Evolutionary conservation across 139 green algal genomes (phyloP).

Genomic region (Gonium pectorale): DNA sequence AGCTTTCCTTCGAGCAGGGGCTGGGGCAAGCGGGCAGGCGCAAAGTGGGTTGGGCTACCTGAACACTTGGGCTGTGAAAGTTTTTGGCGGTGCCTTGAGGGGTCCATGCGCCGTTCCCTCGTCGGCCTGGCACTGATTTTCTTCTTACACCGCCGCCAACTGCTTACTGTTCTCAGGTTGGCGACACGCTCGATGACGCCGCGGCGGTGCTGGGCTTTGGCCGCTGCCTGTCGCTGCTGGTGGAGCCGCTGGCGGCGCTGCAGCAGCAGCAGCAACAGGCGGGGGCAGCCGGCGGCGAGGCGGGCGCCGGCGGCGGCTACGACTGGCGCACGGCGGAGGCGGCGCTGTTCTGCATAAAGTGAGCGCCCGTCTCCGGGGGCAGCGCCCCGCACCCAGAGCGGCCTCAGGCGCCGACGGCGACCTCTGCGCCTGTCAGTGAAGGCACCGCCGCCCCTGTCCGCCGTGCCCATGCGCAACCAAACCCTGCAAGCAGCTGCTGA

Average conservation of each 20-base stretch:
- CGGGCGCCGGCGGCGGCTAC: slow-evolving; percentile 42
- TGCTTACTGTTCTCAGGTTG: slow-evolving; percentile 46
- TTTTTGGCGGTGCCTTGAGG: too few relatives aligned
- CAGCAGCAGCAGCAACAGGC: neutral
- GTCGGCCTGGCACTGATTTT: neutral
- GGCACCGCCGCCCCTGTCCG: too few relatives aligned
- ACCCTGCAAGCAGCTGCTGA: too few relatives aligned
- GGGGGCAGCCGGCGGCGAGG: neutral
- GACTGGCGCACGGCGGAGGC: slow-evolving; percentile 84
- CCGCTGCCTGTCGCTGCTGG: slow-evolving; percentile 68
- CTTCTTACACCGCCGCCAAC: neutral
- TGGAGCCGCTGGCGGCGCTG: slow-evolving; percentile 69
- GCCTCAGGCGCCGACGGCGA: too few relatives aligned
- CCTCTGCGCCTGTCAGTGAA: too few relatives aligned
- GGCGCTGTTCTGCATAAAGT: slow-evolving; percentile 79
- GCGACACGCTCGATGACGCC: slow-evolving; percentile 80
- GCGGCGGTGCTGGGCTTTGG: slow-evolving; percentile 68
- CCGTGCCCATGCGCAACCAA: too few relatives aligned
- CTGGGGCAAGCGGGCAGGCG: too few relatives aligned
- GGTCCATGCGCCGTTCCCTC: too few relatives aligned
- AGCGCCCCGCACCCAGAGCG: too few relatives aligned
- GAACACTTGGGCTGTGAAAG: too few relatives aligned
- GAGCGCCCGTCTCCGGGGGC: slow-evolving; percentile 1
- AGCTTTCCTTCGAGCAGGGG: too few relatives aligned
- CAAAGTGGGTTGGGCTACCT: too few relatives aligned